phyloP scores from a whole-genome alignment of 2,329 filamentous ascomycete species.

The Aspergillus puulaauensis region DNA sequence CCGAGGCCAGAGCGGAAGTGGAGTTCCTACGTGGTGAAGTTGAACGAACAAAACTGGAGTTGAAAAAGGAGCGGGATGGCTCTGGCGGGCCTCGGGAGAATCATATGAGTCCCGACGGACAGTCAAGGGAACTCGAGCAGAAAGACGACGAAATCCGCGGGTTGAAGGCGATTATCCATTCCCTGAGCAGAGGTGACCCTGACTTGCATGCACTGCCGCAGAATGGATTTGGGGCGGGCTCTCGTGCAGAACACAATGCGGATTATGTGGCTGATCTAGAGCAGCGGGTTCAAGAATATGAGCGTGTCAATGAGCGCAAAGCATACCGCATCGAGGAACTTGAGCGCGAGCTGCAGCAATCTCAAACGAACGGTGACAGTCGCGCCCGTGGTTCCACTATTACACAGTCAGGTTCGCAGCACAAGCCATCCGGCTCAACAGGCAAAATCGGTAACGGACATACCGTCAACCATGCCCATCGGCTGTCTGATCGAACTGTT shows the following conservation, averaged over 20 bases:
- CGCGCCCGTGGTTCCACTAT: conserved; percentile 38
- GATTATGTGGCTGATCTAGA: conserved; percentile 68
- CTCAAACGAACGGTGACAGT: conserved; percentile 28
- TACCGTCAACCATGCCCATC: conserved; percentile 35
- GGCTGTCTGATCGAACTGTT: conserved; percentile 44
- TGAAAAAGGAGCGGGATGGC: conserved; percentile 85
- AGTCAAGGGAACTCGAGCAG: conserved; percentile 72
- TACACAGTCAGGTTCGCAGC: conserved; percentile 32
- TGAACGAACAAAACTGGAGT: conserved; percentile 82
- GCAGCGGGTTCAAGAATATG: conserved; percentile 75
- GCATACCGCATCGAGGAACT: conserved; percentile 76
- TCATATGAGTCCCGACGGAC: conserved; percentile 46
- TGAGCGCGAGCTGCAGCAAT: conserved; percentile 68
- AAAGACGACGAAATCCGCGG: conserved; percentile 97
- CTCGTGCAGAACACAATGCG: conserved; percentile 43
- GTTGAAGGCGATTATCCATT: conserved; percentile 96
- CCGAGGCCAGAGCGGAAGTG: conserved; percentile 91
- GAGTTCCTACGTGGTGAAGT: conserved; percentile 95
- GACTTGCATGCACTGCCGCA: conserved; percentile 29
- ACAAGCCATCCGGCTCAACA: conserved; percentile 30
- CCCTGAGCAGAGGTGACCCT: conserved; percentile 68
- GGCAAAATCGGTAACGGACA: conserved; percentile 27
- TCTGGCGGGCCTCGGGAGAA: conserved; percentile 60
- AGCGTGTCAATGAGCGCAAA: conserved; percentile 71
- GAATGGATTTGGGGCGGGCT: conserved; percentile 22